Base-by-base conservation (phyloP, 495 filamentous ascomycete genomes). In the Xylaria longipes region DNA sequence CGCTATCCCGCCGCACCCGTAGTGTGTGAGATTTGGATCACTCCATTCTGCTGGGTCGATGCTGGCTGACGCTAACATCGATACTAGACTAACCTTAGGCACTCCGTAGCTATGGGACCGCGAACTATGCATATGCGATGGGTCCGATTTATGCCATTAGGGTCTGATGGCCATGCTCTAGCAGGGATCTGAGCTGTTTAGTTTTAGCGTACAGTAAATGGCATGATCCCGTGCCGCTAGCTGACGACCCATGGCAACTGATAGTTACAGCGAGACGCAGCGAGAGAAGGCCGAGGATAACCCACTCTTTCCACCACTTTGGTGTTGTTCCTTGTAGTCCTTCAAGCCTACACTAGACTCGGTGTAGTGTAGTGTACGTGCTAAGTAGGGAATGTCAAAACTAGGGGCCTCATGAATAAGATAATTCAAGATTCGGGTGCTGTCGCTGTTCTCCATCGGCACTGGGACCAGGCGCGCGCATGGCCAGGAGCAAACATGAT, bases 21-120 rank as follows among this genome's bases (percentile, higher is more conserved):
- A 64, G 60, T 35, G 60, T 25, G 29, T 54, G 72, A 69, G 73
- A 74, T 77, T 79, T 74, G 72, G 77, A 79, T 79, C 73, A 79
- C 75, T 70, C 77, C 77, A 72, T 62, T 69, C 73, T 75, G 73
- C 74, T 75, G 77, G 77, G 77, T 78, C 77, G 77, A 78, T 78
- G 73, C 68, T 65, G 60, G 57, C 61, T 64, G 58, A 65, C 69
- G 60, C 69, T 48, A 71, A 57, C 41, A 63, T 60, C 69, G 69
- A 71, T 71, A 39, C 61, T 41, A 58, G 27, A 37, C 27, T 50
- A 67, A 22, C 2, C 35, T n/a, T 39, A 43, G 46, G 46, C 33
- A 67, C 66, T 61, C 66, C 54, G 35, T 46, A 29, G 54, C 48
- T n/a, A 52, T 37, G 46, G 33, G 15, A 56, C 65, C 35, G 35